Evolutionary conservation across 2,329 filamentous ascomycete species (phyloP), one percentile per base, ranked within the genome.

Genomic region (Aspergillus sp.): DNA sequence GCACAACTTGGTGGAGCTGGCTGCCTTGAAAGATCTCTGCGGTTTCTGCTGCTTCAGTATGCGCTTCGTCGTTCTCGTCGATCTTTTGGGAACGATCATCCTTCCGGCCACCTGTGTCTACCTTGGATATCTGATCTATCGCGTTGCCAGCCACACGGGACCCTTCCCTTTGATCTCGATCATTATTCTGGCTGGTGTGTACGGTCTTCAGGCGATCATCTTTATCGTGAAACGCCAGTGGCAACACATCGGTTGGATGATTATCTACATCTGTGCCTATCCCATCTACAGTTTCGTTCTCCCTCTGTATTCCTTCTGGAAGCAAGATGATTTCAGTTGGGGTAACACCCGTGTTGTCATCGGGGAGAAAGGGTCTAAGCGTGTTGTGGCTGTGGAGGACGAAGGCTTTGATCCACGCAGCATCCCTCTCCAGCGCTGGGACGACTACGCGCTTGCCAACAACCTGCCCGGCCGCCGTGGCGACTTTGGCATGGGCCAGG

Each of bases 191-290:
- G 92, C 87, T 19, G 90, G 84, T 54, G 91, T 97, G 14, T 99
- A 99, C 66, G 94, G 94, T 81, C 84, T 99, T 3, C 94, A 99
- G 69, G 92, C 92, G 2, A 76, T 97, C 55, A 95, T 99, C 66
- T 99, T 99, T 77, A 91, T 97, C 63, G 80, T 97, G 64, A 97
- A 96, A 78, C 83, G 94, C 48, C 91, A 97, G 74, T 99, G 94
- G 94, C 92, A 99, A 71, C 93, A 97, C 69, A 84, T 99, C 56
- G 94, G 94, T 62, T 99, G 94, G 94, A 97, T 99, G 92, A 88
- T 99, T 60, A 97, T 99, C 69, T 99, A 99, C 76, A 82, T 99
- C 57, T 63, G 95, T n/a, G 94, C 94, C 2, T 97, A 89, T 78
- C 94, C 94, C 0, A 88, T 99, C 63, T 97, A 93, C 78, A 94